A percentile compares a stretch with the other conserved stretches of the same genome.
Evolutionary conservation across 495 filamentous ascomycete species (phyloP).

Genomic region (Cenococcum geophilum): DNA sequence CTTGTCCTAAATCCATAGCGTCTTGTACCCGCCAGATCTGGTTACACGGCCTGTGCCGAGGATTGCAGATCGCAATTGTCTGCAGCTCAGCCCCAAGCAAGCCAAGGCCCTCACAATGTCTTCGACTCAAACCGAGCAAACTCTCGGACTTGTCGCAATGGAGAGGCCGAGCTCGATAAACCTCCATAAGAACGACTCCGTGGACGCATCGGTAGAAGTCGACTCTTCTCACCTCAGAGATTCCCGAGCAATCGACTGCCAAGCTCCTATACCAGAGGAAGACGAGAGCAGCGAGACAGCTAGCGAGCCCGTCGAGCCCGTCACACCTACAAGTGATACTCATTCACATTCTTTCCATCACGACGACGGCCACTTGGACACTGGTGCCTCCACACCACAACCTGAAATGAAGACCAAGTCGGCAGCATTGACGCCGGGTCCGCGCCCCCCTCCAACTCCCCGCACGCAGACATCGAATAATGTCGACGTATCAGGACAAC

Average conservation of each 20-base stretch:
- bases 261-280: slow-evolving; percentile 27
- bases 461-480: slow-evolving; percentile 13
- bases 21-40: neutral
- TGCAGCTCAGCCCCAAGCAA: neutral
- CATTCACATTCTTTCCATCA: slow-evolving; percentile 23
- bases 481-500: neutral
- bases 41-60: slow-evolving; percentile 4
- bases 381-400: neutral
- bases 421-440: slow-evolving; percentile 1
- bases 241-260: slow-evolving; percentile 20
- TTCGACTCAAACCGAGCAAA: neutral
- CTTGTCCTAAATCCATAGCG: slow-evolving; percentile 2
- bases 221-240: slow-evolving; percentile 15
- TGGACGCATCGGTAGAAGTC: slow-evolving; percentile 4
- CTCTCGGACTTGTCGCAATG: neutral
- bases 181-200: slow-evolving; percentile 3
- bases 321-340: slow-evolving; percentile 29
- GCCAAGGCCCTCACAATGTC: slow-evolving; percentile 23
- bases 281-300: slow-evolving; percentile 32
- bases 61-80: slow-evolving; percentile 23
- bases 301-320: slow-evolving; percentile 28
- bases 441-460: slow-evolving; percentile 1
- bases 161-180: neutral
- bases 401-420: slow-evolving; percentile 2
- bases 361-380: slow-evolving; percentile 12